A percentile compares a stretch with the other conserved stretches of the same genome.
Conservation (phyloP, 2,329 filamentous ascomycete species). For the Nothopassalora personata region DNA sequence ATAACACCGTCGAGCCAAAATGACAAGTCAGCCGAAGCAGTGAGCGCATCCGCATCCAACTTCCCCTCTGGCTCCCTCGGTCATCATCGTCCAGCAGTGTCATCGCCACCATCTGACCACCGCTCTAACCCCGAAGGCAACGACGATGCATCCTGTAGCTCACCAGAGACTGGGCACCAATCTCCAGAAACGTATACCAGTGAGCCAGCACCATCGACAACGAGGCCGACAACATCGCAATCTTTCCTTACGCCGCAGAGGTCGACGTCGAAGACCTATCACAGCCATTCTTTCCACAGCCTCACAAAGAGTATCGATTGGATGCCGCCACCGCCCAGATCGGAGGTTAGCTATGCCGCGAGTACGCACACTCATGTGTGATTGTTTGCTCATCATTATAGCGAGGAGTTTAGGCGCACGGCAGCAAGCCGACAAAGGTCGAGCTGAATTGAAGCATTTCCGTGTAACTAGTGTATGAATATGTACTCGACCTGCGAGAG, state of each 20-base stretch:
- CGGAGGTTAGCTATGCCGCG: not conserved
- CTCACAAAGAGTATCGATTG: not conserved
- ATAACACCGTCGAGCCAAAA: not conserved
- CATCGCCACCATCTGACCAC: slow-evolving; percentile 7
- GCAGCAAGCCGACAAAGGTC: not conserved
- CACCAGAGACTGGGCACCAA: not conserved
- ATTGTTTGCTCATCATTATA: not conserved
- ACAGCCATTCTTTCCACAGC: not conserved
- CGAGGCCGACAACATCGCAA: not conserved
- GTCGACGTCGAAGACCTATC: not conserved
- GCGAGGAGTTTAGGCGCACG: not conserved
- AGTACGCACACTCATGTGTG: not conserved
- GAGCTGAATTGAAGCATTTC: not conserved
- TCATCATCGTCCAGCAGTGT: not conserved
- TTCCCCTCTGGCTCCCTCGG: not conserved
- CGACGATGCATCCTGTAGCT: slow-evolving; percentile 6
- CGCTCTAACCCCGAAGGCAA: slow-evolving; percentile 1
- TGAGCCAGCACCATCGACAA: slow-evolving; percentile 5
- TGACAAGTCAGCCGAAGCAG: not conserved
- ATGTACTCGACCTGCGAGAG: not conserved
- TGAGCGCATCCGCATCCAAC: not conserved
- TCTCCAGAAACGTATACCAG: slow-evolving; percentile 7
- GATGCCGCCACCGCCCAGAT: not conserved
- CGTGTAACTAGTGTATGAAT: not conserved
- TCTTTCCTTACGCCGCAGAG: not conserved